phyloP scores from a whole-genome alignment of 768 basidiomycete species.

The Pilatotrama ljubarskyi region DNA sequence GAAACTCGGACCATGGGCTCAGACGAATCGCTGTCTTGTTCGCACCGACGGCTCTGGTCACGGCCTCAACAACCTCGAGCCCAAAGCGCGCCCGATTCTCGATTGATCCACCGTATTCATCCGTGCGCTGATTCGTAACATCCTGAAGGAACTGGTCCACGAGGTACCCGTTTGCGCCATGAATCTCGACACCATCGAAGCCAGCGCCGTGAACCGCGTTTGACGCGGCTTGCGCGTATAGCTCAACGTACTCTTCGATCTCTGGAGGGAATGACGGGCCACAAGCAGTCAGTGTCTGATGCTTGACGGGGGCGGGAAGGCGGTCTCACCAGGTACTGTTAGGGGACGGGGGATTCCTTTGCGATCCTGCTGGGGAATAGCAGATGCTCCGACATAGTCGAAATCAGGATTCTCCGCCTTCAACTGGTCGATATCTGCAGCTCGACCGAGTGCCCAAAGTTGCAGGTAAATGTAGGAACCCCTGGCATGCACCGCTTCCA shows the following conservation, averaged over 20 bases:
- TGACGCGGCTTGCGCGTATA: slow-evolving; percentile 26
- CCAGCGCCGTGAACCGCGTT: slow-evolving; percentile 32
- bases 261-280: not conserved
- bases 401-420: slow-evolving; percentile 33
- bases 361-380: not conserved
- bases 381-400: not conserved
- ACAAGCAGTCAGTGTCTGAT: slow-evolving; percentile 27
- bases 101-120: slow-evolving; percentile 48
- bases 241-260: slow-evolving; percentile 41
- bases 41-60: slow-evolving; percentile 40
- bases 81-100: slow-evolving; percentile 46
- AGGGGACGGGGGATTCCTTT: slow-evolving; percentile 25
- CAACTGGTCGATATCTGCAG: slow-evolving; percentile 35
- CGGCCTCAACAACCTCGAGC: slow-evolving; percentile 41
- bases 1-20: slow-evolving; percentile 32
- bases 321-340: slow-evolving; percentile 18
- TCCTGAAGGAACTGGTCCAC: slow-evolving; percentile 42
- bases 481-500: slow-evolving; percentile 53
- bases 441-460: slow-evolving; percentile 55
- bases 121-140: slow-evolving; percentile 41
- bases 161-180: slow-evolving; percentile 30
- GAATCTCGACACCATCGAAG: slow-evolving; percentile 28
- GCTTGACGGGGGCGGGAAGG: too few species aligned
- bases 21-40: slow-evolving; percentile 41
- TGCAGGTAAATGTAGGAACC: slow-evolving; percentile 52